Evolutionary conservation across 129 eudicot genomes (phyloP).

Genomic region (Tanacetum coccineum): DNA sequence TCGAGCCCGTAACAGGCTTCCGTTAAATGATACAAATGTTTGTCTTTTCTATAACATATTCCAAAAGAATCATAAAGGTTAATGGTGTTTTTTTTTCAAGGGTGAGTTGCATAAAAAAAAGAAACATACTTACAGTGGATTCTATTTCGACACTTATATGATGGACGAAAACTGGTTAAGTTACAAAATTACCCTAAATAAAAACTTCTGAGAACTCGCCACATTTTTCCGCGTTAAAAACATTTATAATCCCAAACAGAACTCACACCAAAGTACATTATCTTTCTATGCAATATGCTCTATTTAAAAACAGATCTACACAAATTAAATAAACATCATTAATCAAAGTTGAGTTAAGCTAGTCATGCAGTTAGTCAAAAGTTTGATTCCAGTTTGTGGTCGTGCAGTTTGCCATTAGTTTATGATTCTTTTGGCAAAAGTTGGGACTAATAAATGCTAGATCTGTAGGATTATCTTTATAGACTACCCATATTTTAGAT

Average conservation of each 20-base stretch:
- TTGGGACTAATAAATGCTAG: slow-evolving; percentile 28
- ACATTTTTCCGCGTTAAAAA: too few relatives aligned
- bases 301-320: not conserved
- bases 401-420: slow-evolving; percentile 33
- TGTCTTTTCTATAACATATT: slow-evolving; percentile 15
- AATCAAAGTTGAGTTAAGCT: slow-evolving; percentile 22
- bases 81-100: not conserved
- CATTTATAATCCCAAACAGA: too few relatives aligned
- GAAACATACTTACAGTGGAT: too few relatives aligned
- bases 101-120: too few relatives aligned
- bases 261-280: too few relatives aligned
- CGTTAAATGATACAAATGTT: slow-evolving; percentile 27
- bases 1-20: slow-evolving; percentile 21
- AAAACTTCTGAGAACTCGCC: too few relatives aligned
- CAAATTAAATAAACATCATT: not conserved
- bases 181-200: too few relatives aligned
- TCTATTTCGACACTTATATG: too few relatives aligned
- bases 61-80: slow-evolving; percentile 24
- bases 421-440: slow-evolving; percentile 35
- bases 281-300: too few relatives aligned
- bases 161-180: too few relatives aligned
- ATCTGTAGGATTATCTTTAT: slow-evolving; percentile 35
- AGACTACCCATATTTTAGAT: slow-evolving; percentile 21
- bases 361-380: slow-evolving; percentile 42
- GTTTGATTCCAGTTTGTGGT: slow-evolving; percentile 38